Conservation (phyloP, 2,329 filamentous ascomycete genomes). For the Colletotrichum nymphaeae region DNA sequence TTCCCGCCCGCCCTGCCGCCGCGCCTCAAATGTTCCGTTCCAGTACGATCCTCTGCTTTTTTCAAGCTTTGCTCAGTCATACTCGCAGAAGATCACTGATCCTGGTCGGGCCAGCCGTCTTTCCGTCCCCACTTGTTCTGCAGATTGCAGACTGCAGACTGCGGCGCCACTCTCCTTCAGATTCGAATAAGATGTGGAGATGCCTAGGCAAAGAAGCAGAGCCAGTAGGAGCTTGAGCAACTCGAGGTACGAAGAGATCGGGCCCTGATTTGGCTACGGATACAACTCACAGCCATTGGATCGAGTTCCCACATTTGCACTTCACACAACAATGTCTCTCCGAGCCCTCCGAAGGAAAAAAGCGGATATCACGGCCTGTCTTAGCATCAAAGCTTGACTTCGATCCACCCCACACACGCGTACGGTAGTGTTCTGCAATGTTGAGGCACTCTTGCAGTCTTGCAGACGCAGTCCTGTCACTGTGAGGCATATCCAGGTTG, state of each 20-base stretch:
- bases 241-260: background rate
- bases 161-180: constrained; percentile 2
- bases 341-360: constrained; percentile 23
- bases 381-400: constrained; percentile 32
- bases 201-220: background rate
- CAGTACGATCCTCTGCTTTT: too few species aligned
- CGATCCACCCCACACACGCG: constrained; percentile 9
- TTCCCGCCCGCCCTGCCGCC: constrained; percentile 5
- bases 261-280: background rate
- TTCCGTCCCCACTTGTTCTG: background rate
- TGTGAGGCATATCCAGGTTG: background rate
- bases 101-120: background rate
- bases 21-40: background rate
- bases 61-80: background rate
- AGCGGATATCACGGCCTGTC: constrained; percentile 27
- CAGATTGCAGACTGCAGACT: background rate
- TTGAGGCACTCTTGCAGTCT: background rate
- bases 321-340: background rate
- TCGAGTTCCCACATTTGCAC: background rate
- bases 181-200: constrained; percentile 6
- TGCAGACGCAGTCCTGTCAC: background rate
- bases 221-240: background rate
- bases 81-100: background rate
- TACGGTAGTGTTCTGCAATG: background rate
- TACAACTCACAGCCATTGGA: background rate